Evolutionary conservation across 805 yeast genomes (phyloP), one percentile per base, ranked within the genome.

Genomic region (Saccharomycopsis vini): DNA sequence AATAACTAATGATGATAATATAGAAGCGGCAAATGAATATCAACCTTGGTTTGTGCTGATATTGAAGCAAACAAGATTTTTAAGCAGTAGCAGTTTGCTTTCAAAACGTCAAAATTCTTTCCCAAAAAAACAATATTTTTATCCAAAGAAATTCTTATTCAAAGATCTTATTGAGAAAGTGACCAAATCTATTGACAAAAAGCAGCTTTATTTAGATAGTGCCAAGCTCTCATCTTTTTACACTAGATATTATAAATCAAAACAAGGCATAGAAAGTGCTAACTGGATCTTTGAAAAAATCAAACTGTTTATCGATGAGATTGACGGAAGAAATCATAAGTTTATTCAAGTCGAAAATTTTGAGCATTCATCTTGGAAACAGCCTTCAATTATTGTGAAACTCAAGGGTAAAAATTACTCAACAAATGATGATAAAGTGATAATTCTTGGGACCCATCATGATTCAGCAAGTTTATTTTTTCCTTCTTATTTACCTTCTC

Each of bases 391-490:
- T 3, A 71, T 89, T 41, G 85, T 84, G 7, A 66, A 71, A 13
- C 68, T 89, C 36, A 69, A 71, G 5, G 87, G 88, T 16, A 50
- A 55, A 62, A 31, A 52, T 52, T 35, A 58, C 66, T 1, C 29
- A 28, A 4, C 72, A 72, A 19, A 68, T 70, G 16, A 38, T 36
- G 69, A 66, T 4, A 59, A 62, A 26, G 62, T 69, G 4, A 79
- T 90, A 1, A 77, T 90, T 13, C 73, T 90, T 32, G 96, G 96
- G 1, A 83, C 94, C 21, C 97, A 90, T 63, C 84, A 81, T 57
- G 97, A 90, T 59, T 81, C 95, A 2, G 71, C 80, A 50, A 87
- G 86, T 58, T 66, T 85, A 44, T 52, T 84, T 35, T 69, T 84
- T 45, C 96, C 95, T 7, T 69, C 69, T 36, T 50, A 77, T 16